Conservation (phyloP, 495 filamentous ascomycete species). For the Tetracladium setigerum region DNA sequence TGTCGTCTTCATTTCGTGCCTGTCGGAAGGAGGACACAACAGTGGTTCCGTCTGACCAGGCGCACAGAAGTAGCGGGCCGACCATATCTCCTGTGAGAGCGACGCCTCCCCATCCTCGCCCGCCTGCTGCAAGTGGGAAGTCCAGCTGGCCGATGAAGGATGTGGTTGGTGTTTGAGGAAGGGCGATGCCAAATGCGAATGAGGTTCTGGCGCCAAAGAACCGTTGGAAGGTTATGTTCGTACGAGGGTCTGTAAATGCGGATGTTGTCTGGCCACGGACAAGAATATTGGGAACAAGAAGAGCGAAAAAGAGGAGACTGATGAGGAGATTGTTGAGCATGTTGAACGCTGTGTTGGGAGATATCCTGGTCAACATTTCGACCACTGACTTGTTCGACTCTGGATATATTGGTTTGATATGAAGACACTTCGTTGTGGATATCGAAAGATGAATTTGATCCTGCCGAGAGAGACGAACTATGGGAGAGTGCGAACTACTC, state of each 20-base stretch:
- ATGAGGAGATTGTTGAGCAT: too few species aligned
- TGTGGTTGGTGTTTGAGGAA: conserved; percentile 40
- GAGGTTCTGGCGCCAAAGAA: conserved; percentile 23
- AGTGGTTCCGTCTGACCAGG: conserved; percentile 36
- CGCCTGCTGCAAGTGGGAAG: conserved; percentile 1
- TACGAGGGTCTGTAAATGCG: conserved; percentile 26
- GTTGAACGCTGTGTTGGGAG: too few species aligned
- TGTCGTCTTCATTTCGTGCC: neutral
- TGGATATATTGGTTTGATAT: too few species aligned
- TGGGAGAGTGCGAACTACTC: too few species aligned
- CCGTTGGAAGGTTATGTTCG: conserved; percentile 28
- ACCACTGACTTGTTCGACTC: too few species aligned
- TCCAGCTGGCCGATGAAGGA: conserved; percentile 33
- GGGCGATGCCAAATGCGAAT: conserved; percentile 42
- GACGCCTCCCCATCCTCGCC: conserved; percentile 48
- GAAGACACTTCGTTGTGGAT: too few species aligned
- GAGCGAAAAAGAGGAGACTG: conserved; percentile 2
- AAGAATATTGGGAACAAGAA: conserved; percentile 7
- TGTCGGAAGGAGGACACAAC: conserved; percentile 48
- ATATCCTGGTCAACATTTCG: too few species aligned
- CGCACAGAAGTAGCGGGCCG: conserved; percentile 45
- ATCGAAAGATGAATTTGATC: too few species aligned
- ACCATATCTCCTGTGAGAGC: conserved; percentile 45
- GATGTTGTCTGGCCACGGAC: conserved; percentile 7
- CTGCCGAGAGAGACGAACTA: too few species aligned